A percentile compares a stretch with the other conserved stretches of the same genome.
phyloP scores from a whole-genome alignment of 1,284 basidiomycete species.

The Volvariella volvacea region DNA sequence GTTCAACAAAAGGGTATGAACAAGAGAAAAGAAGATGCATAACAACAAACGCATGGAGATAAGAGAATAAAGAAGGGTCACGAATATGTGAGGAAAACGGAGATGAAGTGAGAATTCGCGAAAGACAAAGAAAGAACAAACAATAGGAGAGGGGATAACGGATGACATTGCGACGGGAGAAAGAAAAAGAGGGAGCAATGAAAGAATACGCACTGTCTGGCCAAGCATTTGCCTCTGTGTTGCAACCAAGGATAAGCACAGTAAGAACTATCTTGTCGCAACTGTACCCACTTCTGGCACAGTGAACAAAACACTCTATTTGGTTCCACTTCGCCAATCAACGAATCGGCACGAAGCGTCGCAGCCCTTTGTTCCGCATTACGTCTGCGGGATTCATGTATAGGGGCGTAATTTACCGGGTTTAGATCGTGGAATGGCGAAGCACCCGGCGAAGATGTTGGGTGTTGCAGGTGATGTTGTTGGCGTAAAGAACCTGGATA shows the following conservation, averaged over 20 bases:
- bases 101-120: not conserved
- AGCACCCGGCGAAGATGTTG: slow-evolving; percentile 13
- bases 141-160: no score
- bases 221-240: slow-evolving; percentile 65
- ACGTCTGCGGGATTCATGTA: slow-evolving; percentile 57
- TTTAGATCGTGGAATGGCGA: slow-evolving; percentile 43
- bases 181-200: slow-evolving; percentile 6
- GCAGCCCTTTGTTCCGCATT: slow-evolving; percentile 72
- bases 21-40: slow-evolving; percentile 2
- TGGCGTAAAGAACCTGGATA: no score
- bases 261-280: slow-evolving; percentile 65
- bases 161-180: no score
- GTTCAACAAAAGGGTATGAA: not conserved
- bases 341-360: slow-evolving; percentile 52
- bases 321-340: slow-evolving; percentile 62
- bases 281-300: slow-evolving; percentile 74
- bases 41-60: not conserved
- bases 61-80: not conserved
- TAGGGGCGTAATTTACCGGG: slow-evolving; percentile 39
- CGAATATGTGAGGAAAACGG: not conserved
- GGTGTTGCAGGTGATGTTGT: slow-evolving; percentile 9
- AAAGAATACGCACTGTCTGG: slow-evolving; percentile 47
- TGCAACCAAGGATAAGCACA: slow-evolving; percentile 75
- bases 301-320: slow-evolving; percentile 68
- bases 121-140: not conserved